Evolutionary conservation across 495 filamentous ascomycete genomes (phyloP).

Genomic region (Xylaria grammica): DNA sequence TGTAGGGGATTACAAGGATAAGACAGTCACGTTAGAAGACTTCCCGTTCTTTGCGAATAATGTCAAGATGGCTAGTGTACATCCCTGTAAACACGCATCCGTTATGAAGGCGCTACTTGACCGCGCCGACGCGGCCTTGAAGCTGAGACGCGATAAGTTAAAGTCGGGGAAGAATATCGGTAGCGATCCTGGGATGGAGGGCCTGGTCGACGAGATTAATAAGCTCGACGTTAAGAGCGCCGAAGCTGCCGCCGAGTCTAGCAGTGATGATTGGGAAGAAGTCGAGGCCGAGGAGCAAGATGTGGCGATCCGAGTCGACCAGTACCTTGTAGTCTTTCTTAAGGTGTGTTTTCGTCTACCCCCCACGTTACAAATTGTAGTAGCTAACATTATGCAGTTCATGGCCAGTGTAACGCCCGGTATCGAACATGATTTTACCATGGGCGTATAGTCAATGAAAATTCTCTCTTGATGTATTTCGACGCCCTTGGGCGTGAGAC

Average conservation of each 20-base stretch:
- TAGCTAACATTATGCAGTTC: constrained; percentile 60
- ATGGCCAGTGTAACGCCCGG: constrained; percentile 96
- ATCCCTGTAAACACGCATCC: constrained; percentile 89
- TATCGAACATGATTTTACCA: constrained; percentile 98
- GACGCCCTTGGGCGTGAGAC: not conserved
- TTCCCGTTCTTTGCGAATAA: constrained; percentile 87
- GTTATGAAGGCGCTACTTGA: constrained; percentile 99
- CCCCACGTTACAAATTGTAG: not conserved
- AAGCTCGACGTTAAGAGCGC: constrained; percentile 53
- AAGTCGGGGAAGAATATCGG: constrained; percentile 54
- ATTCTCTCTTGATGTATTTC: not conserved
- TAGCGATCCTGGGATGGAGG: constrained; percentile 59
- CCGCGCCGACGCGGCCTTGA: constrained; percentile 89
- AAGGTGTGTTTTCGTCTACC: constrained; percentile 54
- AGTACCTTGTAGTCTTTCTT: constrained; percentile 96
- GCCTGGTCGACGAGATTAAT: constrained; percentile 64
- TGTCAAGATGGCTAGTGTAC: constrained; percentile 94
- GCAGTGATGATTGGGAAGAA: constrained; percentile 84
- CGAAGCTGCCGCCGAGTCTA: constrained; percentile 41
- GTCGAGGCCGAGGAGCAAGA: constrained; percentile 75
- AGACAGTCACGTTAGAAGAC: constrained; percentile 97
- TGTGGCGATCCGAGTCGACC: constrained; percentile 91
- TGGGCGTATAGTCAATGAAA: constrained; percentile 71
- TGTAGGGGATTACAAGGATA: constrained; percentile 98
- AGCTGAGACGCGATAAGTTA: constrained; percentile 83